Base-by-base conservation (phyloP, 2,329 filamentous ascomycete genomes). In the Xylariaceae sp. region DNA sequence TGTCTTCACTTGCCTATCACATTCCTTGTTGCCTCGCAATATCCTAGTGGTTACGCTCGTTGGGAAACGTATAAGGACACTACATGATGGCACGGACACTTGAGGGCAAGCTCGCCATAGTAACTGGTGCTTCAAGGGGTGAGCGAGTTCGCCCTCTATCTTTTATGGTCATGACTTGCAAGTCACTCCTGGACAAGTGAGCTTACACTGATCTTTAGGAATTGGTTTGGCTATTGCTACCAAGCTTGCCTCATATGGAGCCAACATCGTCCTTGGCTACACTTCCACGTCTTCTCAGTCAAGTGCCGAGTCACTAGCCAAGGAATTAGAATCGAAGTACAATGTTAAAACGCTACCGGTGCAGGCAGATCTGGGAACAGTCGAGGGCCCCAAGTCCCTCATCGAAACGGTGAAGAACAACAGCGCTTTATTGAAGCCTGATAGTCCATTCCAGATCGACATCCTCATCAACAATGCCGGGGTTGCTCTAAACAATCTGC, bases 401-500 rank as follows among this genome's bases (percentile, higher is more conserved):
- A 73, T 92, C 65, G 74, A 77, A 23, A 79, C 80, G 0, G 80
- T 84, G 6, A 55, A 4, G 80, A 83, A 66, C 78, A 83, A 64
- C 77, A 85, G 69, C 86, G 89, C 74, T 71, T 64, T 65, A 2
- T 35, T 39, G 6, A 61, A 59, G 45, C 58, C 80, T 7, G 59
- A 68, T 53, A 67, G 65, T 4, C 70, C 60, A 77, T 83, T 91
- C 71, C 84, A 87, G 68, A 81, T 96, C 69, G 90, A 95, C 75
- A 90, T 96, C 62, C 78, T 96, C 56, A 78, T 96, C 78, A 95
- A 96, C 81, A 96, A 95, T 73, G 91, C 92, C 35, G 92, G 90
- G 56, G 77, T 86, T 5, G 78, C 83, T 37, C 76, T 82, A 45
- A 93, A 94, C 75, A 82, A 87, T 66, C 72, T 77, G 30, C 75